Conservation (phyloP, 2,329 filamentous ascomycete species). For the Colletotrichum chrysophilum region DNA sequence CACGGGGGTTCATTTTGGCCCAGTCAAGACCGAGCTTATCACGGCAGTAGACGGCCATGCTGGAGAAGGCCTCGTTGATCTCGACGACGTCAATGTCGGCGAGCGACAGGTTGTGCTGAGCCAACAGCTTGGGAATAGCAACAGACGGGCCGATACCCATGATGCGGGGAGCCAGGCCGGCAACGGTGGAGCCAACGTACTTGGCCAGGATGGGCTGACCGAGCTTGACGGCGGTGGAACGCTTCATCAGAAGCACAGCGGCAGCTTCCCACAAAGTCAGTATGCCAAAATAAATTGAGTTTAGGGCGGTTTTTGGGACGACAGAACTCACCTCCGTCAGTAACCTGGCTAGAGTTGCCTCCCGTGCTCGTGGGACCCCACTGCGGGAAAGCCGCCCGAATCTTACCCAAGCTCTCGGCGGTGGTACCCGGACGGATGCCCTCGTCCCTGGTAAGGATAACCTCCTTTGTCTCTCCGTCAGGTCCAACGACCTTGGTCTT, state of each 20-base stretch:
- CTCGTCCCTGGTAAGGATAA: conserved; percentile 86
- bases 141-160: conserved; percentile 91
- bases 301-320: neutral
- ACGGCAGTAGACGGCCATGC: conserved; percentile 95
- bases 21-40: conserved; percentile 73
- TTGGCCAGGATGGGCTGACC: conserved; percentile 93
- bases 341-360: conserved; percentile 94
- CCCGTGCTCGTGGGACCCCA: conserved; percentile 88
- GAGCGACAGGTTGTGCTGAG: conserved; percentile 77
- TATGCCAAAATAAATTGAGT: neutral
- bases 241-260: conserved; percentile 91
- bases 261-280: conserved; percentile 60
- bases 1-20: conserved; percentile 80
- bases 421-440: conserved; percentile 92
- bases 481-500: conserved; percentile 81
- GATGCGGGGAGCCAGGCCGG: conserved; percentile 88
- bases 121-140: conserved; percentile 82
- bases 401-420: conserved; percentile 79
- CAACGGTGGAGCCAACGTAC: conserved; percentile 89
- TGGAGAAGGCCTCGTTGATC: conserved; percentile 97
- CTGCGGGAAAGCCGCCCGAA: conserved; percentile 87
- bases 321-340: conserved; percentile 75
- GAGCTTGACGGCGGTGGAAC: conserved; percentile 83
- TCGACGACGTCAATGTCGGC: conserved; percentile 90
- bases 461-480: conserved; percentile 78